Percentiles rank a stretch among this genome's conserved stretches.
These are phyloP conservation scores for Lepiota venenata DNA, from an alignment of 768 basidiomycete genomes.

Conservation along the genomic window DNA sequence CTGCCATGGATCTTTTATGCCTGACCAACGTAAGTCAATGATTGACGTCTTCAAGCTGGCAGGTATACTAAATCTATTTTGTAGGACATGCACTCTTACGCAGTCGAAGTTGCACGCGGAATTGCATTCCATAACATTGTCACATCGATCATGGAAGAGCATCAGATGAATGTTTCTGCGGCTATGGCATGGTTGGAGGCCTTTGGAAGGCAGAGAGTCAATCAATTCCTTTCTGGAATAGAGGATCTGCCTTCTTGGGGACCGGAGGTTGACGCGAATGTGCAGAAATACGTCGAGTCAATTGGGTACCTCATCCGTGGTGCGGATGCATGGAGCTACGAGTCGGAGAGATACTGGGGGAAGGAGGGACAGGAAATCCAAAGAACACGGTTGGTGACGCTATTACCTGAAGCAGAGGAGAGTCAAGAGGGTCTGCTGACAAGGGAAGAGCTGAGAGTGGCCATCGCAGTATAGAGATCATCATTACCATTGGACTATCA, in stretches of 20 bases:
- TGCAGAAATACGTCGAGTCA: slow-evolving; percentile 14
- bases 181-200: slow-evolving; percentile 17
- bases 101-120: slow-evolving; percentile 16
- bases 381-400: slow-evolving; percentile 17
- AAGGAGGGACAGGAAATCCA: slow-evolving; percentile 17
- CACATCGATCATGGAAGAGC: slow-evolving; percentile 17
- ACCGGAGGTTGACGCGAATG: slow-evolving; percentile 11
- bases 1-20: slow-evolving; percentile 15
- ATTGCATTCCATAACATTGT: slow-evolving; percentile 20
- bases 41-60: background rate
- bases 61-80: background rate
- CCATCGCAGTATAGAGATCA: background rate
- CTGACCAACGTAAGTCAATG: slow-evolving; percentile 15
- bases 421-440: slow-evolving; percentile 5
- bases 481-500: background rate
- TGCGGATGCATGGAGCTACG: slow-evolving; percentile 12
- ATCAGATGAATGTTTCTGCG: slow-evolving; percentile 12
- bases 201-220: slow-evolving; percentile 5
- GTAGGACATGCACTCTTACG: slow-evolving; percentile 21
- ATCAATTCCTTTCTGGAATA: slow-evolving; percentile 8
- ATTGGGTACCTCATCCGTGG: slow-evolving; percentile 13
- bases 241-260: slow-evolving; percentile 15
- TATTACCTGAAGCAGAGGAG: slow-evolving; percentile 12
- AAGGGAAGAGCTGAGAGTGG: background rate
- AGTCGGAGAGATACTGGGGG: slow-evolving; percentile 15